phyloP scores from a whole-genome alignment of 148 eudicot species.

The Cornus suecica region DNA sequence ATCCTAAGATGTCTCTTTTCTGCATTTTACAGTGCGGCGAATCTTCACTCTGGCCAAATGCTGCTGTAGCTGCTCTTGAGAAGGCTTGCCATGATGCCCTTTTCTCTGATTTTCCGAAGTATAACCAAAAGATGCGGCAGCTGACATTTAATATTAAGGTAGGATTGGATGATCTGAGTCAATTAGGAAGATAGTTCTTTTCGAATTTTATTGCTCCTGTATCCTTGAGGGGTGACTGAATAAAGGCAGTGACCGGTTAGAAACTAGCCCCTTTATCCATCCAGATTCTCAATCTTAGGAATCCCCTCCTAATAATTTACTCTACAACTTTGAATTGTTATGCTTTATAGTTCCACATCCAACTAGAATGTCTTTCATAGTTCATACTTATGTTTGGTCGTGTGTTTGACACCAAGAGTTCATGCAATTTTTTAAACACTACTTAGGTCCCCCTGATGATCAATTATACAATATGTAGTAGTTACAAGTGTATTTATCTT shows the following conservation, averaged over 20 bases:
- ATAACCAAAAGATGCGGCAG: conserved; percentile 86
- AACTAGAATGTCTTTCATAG: too few relatives aligned
- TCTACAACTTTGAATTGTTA: background rate
- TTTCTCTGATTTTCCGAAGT: conserved; percentile 69
- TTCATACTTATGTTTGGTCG: too few relatives aligned
- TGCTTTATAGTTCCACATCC: too few relatives aligned
- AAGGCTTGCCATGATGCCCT: conserved; percentile 70
- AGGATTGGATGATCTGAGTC: conserved; percentile 8
- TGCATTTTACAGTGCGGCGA: conserved; percentile 33
- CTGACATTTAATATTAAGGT: conserved; percentile 82
- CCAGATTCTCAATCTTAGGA: background rate
- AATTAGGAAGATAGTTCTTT: background rate
- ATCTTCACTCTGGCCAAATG: conserved; percentile 64
- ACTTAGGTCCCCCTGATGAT: too few relatives aligned
- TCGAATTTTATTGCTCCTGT: background rate
- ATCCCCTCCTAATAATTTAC: background rate
- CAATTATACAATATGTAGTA: too few relatives aligned
- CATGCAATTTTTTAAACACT: background rate
- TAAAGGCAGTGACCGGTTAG: background rate
- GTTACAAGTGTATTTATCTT: background rate
- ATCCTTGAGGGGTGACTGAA: background rate
- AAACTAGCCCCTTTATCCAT: background rate
- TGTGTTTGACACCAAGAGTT: too few relatives aligned
- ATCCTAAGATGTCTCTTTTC: background rate
- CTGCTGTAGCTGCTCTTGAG: conserved; percentile 77